Base-by-base conservation (phyloP, 768 basidiomycete genomes). In the Lentinula raphanica region DNA sequence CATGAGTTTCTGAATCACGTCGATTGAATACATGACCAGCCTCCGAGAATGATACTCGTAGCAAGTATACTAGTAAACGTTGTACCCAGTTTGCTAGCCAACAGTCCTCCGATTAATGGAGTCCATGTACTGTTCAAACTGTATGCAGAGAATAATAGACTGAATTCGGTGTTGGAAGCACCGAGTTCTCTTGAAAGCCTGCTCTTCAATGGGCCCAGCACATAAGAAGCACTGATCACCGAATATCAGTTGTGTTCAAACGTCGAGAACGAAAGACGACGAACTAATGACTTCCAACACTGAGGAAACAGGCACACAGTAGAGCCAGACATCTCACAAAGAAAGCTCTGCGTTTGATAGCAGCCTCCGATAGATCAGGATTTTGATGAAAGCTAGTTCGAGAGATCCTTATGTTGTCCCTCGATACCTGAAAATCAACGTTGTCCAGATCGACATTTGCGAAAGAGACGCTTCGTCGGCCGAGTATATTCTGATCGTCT, bases 141-240 rank as follows among this genome's bases (percentile, higher is more conserved):
- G 65, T 85, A 86, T 0, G 89, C 87, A 9, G 90, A 86, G 46
- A 94, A 81, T 36, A 94, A 74, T 39, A 92, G 76, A 44, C 86
- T 84, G 70, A 88, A 92, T 65, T 92, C 86, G 0, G 86, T 83
- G 66, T 92, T 88, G 23, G 87, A 81, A 1, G 88, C 87, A 46
- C 86, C 85, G 49, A 91, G 76, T 64, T 92, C 88, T 42, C 83
- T 77, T 4, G 80, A 74, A 6, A 90, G 72, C 19, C 83, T 76
- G 42, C 83, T 86, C 71, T 93, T 92, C 58, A 93, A 73, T 9
- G 91, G 92, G 0, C 88, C 89, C 2, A 94, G 79, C 5, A 88
- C 82, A 64, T 92, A 86, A 2, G 81, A 79, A 15, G 85, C 87
- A 67, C 88, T 92, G 59, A 8, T 32, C 31, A 27, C 46, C 6